These are phyloP conservation scores for Mrakia gelida DNA, from an alignment of 768 basidiomycete species.

Conservation along the genomic window DNA sequence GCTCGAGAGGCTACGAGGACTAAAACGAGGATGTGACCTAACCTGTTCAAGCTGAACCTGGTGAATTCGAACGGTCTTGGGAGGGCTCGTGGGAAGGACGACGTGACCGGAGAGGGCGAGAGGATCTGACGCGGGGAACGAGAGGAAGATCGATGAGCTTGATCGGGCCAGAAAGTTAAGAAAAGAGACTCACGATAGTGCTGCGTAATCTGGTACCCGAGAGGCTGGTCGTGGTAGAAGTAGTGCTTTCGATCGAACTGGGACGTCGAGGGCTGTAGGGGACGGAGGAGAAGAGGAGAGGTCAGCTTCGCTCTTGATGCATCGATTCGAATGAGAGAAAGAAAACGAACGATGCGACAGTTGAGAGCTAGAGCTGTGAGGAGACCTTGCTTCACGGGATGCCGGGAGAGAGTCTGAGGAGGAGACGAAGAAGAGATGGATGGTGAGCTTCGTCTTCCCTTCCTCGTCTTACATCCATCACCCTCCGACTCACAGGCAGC, in stretches of 20 bases:
- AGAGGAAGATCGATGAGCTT: neutral
- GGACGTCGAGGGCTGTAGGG: slow-evolving; percentile 63
- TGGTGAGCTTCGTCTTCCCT: slow-evolving; percentile 19
- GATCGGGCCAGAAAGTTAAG: neutral
- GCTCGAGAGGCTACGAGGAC: too few relatives aligned
- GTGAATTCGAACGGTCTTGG: slow-evolving; percentile 63
- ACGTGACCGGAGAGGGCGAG: slow-evolving; percentile 67
- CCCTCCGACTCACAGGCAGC: slow-evolving; percentile 62
- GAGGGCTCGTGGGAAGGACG: slow-evolving; percentile 39
- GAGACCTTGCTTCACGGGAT: slow-evolving; percentile 66
- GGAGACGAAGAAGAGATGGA: slow-evolving; percentile 50
- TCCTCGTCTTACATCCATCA: neutral
- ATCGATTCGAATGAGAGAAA: too few relatives aligned
- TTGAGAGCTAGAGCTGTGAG: slow-evolving; percentile 72
- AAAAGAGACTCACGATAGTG: slow-evolving; percentile 63
- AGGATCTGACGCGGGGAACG: slow-evolving; percentile 56
- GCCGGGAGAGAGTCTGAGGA: slow-evolving; percentile 40
- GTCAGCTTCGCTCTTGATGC: too few relatives aligned
- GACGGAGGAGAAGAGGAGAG: too few relatives aligned
- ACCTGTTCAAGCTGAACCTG: slow-evolving; percentile 97
- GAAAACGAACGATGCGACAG: slow-evolving; percentile 41
- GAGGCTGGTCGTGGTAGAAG: slow-evolving; percentile 89
- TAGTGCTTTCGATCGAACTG: slow-evolving; percentile 97
- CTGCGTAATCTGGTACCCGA: slow-evolving; percentile 96
- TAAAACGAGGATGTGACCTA: too few relatives aligned